Evolutionary conservation across 1,284 basidiomycete genomes (phyloP).

Genomic region (Ganoderma boninense): DNA sequence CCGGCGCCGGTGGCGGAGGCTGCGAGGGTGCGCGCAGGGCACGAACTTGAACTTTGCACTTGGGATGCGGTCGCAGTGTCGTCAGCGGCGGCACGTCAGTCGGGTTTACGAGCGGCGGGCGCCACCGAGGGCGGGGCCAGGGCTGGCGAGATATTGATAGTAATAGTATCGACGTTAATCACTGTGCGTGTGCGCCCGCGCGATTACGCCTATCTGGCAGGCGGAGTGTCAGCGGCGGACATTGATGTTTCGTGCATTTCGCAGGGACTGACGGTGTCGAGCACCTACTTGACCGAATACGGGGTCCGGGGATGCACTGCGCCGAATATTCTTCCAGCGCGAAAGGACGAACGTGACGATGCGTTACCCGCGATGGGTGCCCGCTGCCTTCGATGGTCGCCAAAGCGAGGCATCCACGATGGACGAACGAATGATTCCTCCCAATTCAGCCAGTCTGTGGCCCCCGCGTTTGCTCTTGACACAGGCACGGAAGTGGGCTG

Average conservation of each 20-base stretch:
- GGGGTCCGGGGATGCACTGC: not conserved
- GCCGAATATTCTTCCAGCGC: not conserved
- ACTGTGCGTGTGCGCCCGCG: not conserved
- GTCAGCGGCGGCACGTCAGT: not conserved
- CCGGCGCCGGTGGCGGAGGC: not conserved
- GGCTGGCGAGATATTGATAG: conserved; percentile 1
- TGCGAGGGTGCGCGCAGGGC: conserved; percentile 1
- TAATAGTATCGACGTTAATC: conserved; percentile 14
- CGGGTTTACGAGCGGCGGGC: not conserved
- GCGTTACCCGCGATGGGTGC: not conserved
- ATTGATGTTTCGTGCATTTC: not conserved
- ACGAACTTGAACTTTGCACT: conserved; percentile 1
- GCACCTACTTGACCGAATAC: not conserved
- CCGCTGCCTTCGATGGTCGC: not conserved
- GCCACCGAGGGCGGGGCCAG: not conserved
- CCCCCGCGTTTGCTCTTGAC: not conserved
- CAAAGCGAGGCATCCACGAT: not conserved
- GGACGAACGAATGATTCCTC: not conserved
- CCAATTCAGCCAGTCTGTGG: not conserved
- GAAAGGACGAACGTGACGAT: not conserved
- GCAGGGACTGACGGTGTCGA: not conserved
- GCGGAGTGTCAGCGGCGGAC: not conserved
- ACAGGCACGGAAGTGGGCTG: conserved; percentile 3
- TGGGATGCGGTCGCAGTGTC: conserved; percentile 13
- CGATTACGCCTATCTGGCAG: conserved; percentile 13